Base-by-base conservation (phyloP, 495 filamentous ascomycete species). In the Penicillium malachiteum region DNA sequence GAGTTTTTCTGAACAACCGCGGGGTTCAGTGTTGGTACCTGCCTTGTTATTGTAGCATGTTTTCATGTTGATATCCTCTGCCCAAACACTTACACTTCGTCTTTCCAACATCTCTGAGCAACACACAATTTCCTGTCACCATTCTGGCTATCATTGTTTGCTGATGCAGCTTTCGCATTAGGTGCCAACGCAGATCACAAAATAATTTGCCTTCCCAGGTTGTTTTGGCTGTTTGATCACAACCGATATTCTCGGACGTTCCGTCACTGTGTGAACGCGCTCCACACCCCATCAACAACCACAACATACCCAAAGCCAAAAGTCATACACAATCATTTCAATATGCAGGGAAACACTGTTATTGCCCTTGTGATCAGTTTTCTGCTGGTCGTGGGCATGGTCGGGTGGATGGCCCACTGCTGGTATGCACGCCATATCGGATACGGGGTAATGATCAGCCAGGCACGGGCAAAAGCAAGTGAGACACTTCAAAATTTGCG, bases 261-360 rank as follows among this genome's bases (percentile, higher is more conserved):
- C 21, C 21, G 21, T 26, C 21, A 26, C 21, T 4, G 1, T 4
- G 21, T 4, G 21, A 26, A 26, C 21, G 21, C 21, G 21, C 4
- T 26, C n/a, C 21, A 26, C 21, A 26, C 4, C 21, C 21, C 1
- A 26, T 26, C 21, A 26, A 26, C 21, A 26, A 26, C 34, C 34
- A 37, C 34, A 37, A 9, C 8, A 37, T 13, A 2, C 2, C 34
- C 8, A 37, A 37, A 37, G 34, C 7, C 9, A 37, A 37, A 2
- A 13, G 12, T 7, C 21, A 12, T 14, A 13, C n/a, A 12, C 13
- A 2, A 8, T 8, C 5, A n/a, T 32, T 16, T 26, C 30, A 42
- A 12, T 3, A 60, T 64, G 61, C 12, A 51, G 10, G 54, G 50
- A 33, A 64, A 60, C 38, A n/a, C 34, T 17, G 1, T 59, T 5